phyloP scores from a whole-genome alignment of 2,329 filamentous ascomycete genomes.

The Aspergillus latus region DNA sequence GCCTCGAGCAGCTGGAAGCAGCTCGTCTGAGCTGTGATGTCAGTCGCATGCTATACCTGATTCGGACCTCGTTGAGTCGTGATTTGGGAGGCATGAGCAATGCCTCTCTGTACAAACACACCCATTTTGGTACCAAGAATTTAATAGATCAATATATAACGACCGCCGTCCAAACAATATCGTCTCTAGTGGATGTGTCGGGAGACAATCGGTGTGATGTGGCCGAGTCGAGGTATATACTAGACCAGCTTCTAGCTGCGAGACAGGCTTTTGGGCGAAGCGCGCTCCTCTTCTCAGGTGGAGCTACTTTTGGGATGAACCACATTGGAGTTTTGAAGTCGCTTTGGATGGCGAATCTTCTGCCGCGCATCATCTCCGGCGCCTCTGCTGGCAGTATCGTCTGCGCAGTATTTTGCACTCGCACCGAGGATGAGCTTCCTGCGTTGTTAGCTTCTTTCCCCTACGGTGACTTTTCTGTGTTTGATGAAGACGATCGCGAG shows the following conservation, averaged over 20 bases:
- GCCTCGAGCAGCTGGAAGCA: constrained; percentile 71
- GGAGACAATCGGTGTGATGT: constrained; percentile 52
- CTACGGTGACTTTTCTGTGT: constrained; percentile 77
- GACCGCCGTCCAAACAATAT: constrained; percentile 72
- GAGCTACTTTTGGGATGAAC: constrained; percentile 87
- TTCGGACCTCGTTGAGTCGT: constrained; percentile 76
- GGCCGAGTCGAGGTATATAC: constrained; percentile 58
- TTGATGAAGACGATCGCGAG: constrained; percentile 61
- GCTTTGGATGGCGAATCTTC: constrained; percentile 69
- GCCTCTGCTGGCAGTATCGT: constrained; percentile 87
- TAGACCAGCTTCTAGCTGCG: constrained; percentile 69
- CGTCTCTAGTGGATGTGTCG: constrained; percentile 65
- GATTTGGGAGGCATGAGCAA: constrained; percentile 86
- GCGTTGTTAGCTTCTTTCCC: constrained; percentile 68
- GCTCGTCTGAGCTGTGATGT: constrained; percentile 72
- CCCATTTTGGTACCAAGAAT: constrained; percentile 80
- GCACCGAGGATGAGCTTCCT: constrained; percentile 76
- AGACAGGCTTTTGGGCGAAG: constrained; percentile 83
- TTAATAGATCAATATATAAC: constrained; percentile 85
- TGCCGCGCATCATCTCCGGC: constrained; percentile 84
- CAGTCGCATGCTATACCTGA: constrained; percentile 72
- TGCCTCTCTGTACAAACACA: constrained; percentile 76
- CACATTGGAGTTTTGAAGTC: constrained; percentile 86
- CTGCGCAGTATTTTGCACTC: constrained; percentile 73
- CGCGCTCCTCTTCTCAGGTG: constrained; percentile 78